Base-by-base conservation (phyloP, 1,139 yeast genomes). In the Scheffersomyces lignicola region DNA sequence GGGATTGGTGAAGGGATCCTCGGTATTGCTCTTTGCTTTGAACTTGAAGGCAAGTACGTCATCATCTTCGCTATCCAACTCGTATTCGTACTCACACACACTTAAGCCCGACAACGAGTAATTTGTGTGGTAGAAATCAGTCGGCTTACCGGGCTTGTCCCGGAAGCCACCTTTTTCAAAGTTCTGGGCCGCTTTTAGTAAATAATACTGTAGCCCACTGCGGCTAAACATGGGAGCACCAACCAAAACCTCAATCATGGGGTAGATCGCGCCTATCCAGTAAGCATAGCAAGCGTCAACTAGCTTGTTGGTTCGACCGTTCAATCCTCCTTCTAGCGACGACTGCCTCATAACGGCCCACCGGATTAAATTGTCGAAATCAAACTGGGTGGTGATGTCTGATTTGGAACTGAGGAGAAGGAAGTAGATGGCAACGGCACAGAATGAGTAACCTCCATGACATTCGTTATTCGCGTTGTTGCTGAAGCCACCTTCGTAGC, bases 221-320 rank as follows among this genome's bases (percentile, higher is more conserved):
- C 80, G 65, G 56, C 78, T 62, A 42, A 82, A 73, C 34, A 82
- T 46, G 32, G 55, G 36, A 2, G 34, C 32, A 3, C 24, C 27
- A 0, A 52, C 58, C 2, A 69, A 47, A 0, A 81, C 55, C 40
- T 86, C 92, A 8, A 88, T 49, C 27, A 90, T 60, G 0, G 87
- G 80, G 45, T 75, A 69, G 30, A 82, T 54, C 0, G 88, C 95
- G 1, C 98, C 98, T 2, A 90, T 83, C 98, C 98, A 92, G 56
- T 85, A 94, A 51, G 90, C 80, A 57, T 94, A 94, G 58, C 99
- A 94, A 0, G 95, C 96, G 58, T 94, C 99, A 1, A 92, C 97
- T 28, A 94, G 69, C 58, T 94, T 94, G 55, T 92, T 90, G 0
- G 95, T 78, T 38, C 99, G 74, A 0, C 99, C 99, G 7, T 81